Percentiles rank a stretch among this genome's conserved stretches.
phyloP scores from a whole-genome alignment of 176 grass and related monocot genomes.

The Tuctoria greenei region DNA sequence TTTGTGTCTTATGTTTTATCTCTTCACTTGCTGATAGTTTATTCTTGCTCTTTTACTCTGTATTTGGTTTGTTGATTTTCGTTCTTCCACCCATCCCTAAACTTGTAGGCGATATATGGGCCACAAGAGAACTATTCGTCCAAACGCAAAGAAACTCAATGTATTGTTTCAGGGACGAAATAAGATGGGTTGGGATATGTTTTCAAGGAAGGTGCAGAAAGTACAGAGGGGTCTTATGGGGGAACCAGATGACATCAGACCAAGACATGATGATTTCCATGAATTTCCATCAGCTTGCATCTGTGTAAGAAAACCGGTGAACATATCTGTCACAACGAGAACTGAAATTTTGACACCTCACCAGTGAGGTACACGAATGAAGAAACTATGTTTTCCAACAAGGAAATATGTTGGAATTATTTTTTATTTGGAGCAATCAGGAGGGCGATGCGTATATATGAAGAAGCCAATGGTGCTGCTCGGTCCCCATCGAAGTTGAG shows the following conservation, averaged over 20 bases:
- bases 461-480: neutral
- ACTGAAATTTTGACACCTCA: neutral
- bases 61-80: constrained; percentile 9
- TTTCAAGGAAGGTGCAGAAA: constrained; percentile 63
- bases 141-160: constrained; percentile 79
- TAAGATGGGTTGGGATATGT: constrained; percentile 61
- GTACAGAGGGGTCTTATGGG: constrained; percentile 73
- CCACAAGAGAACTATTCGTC: constrained; percentile 93
- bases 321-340: constrained; percentile 25
- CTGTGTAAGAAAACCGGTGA: constrained; percentile 46
- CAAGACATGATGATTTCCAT: constrained; percentile 76
- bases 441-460: neutral
- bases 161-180: constrained; percentile 55
- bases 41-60: neutral
- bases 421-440: neutral
- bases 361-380: neutral
- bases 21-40: constrained; percentile 6
- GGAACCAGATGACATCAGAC: constrained; percentile 73
- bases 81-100: neutral
- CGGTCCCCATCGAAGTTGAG: neutral
- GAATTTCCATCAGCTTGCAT: constrained; percentile 87
- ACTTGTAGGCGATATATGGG: constrained; percentile 81
- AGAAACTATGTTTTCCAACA: neutral
- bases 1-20: neutral
- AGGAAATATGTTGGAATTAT: neutral